Base-by-base conservation (phyloP, 1,284 basidiomycete genomes). In the Ustilago loliicola region DNA sequence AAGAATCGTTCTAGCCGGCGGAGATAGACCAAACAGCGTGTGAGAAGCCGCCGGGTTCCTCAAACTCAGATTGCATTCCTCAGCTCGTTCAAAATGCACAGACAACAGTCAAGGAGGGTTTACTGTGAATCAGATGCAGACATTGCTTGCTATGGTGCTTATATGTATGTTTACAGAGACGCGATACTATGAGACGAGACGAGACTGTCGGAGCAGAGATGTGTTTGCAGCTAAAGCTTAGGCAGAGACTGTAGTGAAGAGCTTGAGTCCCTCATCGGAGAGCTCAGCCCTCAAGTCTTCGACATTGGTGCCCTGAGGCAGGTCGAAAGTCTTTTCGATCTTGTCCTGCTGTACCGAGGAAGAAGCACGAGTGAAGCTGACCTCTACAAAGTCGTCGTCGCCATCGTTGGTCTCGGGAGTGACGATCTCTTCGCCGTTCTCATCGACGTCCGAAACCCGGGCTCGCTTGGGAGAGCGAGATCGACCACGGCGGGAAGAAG, bases 371-470 rank as follows among this genome's bases (percentile, higher is more conserved):
- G 42, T 61, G 51, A 76, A 76, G 65, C 47, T 71, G 65, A 76
- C 62, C 47, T 76, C 68, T 45, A 76, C 73, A 66, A 76, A 72
- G 65, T 72, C 73, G n/a, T 76, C 68, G 29, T 76, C 68, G 45
- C 57, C 54, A 6, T 56, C 47, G 45, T 71, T 56, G 21, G 60
- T 23, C 2, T 72, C 74, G 15, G 70, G 70, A 0, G 29, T 40
- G n/a, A 69, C 65, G 21, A 79, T 79, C 65, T 79, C 76, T 42
- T 79, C 59, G 50, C 76, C 76, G 66, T 79, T 79, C 59, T 74
- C 76, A 55, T 79, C 76, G 6, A 79, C 76, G 38, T 79, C 76
- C 8, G 72, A 75, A 34, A 79, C 76, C 15, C 76, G 67, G 6
- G 76, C 76, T 21, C 76, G 72, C 62, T 79, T 79, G 59, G 76